Percentiles rank a stretch among this genome's conserved stretches.
phyloP scores from a whole-genome alignment of 495 filamentous ascomycete species.

The Aspergillus kassunensis region DNA sequence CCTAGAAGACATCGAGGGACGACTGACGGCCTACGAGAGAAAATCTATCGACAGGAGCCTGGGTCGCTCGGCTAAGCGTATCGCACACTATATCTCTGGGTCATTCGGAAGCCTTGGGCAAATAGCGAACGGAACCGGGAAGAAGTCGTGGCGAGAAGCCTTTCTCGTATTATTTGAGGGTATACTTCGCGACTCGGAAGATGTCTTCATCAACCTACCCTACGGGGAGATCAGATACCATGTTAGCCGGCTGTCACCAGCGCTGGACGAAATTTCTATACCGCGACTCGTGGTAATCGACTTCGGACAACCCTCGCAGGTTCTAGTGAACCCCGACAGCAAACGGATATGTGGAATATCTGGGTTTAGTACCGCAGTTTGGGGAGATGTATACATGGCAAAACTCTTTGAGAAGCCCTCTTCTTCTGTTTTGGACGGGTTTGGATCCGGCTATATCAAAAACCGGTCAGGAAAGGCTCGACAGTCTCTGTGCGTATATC shows the following conservation, averaged over 20 bases:
- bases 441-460: conserved; percentile 26
- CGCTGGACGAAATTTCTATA: conserved; percentile 52
- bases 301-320: conserved; percentile 50
- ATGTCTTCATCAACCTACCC: conserved; percentile 62
- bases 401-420: conserved; percentile 39
- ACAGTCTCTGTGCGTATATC: conserved; percentile 32
- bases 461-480: conserved; percentile 26
- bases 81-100: conserved; percentile 37
- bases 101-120: conserved; percentile 50
- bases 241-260: conserved; percentile 39
- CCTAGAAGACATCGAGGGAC: conserved; percentile 36
- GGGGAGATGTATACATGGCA: conserved; percentile 48
- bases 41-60: conserved; percentile 42
- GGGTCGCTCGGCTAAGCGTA: conserved; percentile 28
- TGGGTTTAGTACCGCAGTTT: conserved; percentile 44
- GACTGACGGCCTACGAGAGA: conserved; percentile 34
- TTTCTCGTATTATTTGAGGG: conserved; percentile 60
- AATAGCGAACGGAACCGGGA: conserved; percentile 45
- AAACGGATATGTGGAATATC: conserved; percentile 42
- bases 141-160: conserved; percentile 55
- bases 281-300: conserved; percentile 57
- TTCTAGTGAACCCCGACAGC: conserved; percentile 52
- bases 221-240: conserved; percentile 60
- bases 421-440: conserved; percentile 35
- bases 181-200: conserved; percentile 64